phyloP scores from a whole-genome alignment of 2,329 filamentous ascomycete species.

The Ceratocystis cacaofunesta region DNA sequence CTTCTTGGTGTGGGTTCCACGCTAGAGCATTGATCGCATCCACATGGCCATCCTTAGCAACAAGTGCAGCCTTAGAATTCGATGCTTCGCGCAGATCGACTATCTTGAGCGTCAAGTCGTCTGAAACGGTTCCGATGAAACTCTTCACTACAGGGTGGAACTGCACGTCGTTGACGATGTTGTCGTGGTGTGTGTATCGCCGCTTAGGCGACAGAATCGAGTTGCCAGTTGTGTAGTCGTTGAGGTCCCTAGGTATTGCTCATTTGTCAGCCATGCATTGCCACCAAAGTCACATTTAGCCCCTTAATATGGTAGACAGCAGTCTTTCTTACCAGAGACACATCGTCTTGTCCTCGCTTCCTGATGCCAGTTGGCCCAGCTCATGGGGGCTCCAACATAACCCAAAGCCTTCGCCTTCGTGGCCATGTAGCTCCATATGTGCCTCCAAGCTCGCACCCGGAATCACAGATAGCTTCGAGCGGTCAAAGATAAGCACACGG shows the following conservation, averaged over 20 bases:
- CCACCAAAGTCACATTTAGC: not conserved
- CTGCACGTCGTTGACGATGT: slow-evolving; percentile 93
- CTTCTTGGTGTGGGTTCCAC: slow-evolving; percentile 86
- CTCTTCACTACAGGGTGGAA: slow-evolving; percentile 76
- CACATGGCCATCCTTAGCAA: slow-evolving; percentile 59
- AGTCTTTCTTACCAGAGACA: slow-evolving; percentile 53
- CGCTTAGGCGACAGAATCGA: slow-evolving; percentile 55
- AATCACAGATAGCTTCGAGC: slow-evolving; percentile 75
- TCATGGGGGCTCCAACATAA: slow-evolving; percentile 81
- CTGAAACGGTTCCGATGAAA: slow-evolving; percentile 84
- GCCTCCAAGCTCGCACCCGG: slow-evolving; percentile 63
- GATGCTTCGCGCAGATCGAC: slow-evolving; percentile 64
- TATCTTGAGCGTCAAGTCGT: slow-evolving; percentile 85
- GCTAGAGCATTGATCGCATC: slow-evolving; percentile 94
- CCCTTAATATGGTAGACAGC: not conserved
- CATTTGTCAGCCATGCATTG: slow-evolving; percentile 16
- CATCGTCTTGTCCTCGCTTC: slow-evolving; percentile 84
- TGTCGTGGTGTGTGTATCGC: slow-evolving; percentile 73
- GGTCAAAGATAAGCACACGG: slow-evolving; percentile 83
- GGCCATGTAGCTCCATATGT: slow-evolving; percentile 72
- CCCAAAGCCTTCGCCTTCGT: slow-evolving; percentile 80
- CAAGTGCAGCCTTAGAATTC: slow-evolving; percentile 51
- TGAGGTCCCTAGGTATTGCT: slow-evolving; percentile 51
- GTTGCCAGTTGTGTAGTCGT: slow-evolving; percentile 53
- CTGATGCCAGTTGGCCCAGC: slow-evolving; percentile 70